A percentile compares a stretch with the other conserved stretches of the same genome.
Conservation (phyloP, 768 basidiomycete genomes). For the Leccinum uliginosum region DNA sequence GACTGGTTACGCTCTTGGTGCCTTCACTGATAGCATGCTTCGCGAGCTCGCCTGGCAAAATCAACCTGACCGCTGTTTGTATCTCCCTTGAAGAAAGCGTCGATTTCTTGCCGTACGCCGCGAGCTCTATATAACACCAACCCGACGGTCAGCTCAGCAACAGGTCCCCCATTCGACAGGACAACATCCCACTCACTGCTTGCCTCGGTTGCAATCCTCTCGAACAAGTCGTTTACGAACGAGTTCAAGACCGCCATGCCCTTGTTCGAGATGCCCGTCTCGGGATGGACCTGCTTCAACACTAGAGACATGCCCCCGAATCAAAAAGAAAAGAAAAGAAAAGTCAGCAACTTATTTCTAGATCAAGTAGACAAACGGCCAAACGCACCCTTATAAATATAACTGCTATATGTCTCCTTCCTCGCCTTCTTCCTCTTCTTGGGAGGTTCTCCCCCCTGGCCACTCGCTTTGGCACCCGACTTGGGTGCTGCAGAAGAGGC, state of each 20-base stretch:
- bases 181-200: conserved; percentile 36
- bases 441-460: conserved; percentile 33
- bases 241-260: conserved; percentile 57
- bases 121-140: conserved; percentile 43
- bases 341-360: background rate
- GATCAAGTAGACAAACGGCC: background rate
- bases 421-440: conserved; percentile 55
- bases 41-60: conserved; percentile 67
- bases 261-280: conserved; percentile 71
- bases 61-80: conserved; percentile 65
- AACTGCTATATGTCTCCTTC: conserved; percentile 60
- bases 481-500: conserved; percentile 36
- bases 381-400: conserved; percentile 55
- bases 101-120: conserved; percentile 67
- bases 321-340: background rate
- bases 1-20: conserved; percentile 57
- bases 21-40: conserved; percentile 78
- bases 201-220: conserved; percentile 51
- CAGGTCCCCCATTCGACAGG: background rate
- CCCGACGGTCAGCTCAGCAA: background rate
- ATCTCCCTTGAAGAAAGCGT: conserved; percentile 73
- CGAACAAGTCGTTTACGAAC: conserved; percentile 61
- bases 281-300: conserved; percentile 70
- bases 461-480: conserved; percentile 13
- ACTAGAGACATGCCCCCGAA: conserved; percentile 25